Conservation (phyloP, 2,329 filamentous ascomycete genomes). For the Fusarium clavum region DNA sequence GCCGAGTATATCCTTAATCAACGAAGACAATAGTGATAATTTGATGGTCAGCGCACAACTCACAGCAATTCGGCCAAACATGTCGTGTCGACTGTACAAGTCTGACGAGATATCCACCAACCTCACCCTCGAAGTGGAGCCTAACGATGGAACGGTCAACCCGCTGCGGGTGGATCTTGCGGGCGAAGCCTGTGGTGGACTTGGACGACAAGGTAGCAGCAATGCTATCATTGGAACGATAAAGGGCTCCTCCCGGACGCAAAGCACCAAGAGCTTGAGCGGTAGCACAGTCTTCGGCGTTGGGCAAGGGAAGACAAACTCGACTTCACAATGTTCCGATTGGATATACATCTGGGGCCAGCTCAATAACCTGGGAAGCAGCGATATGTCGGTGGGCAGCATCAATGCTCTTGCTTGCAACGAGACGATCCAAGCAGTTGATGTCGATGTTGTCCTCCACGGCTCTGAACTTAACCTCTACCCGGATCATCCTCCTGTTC, state of each 20-base stretch:
- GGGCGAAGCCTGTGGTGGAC: constrained; percentile 38
- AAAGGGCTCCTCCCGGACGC: not conserved
- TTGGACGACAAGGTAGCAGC: constrained; percentile 5
- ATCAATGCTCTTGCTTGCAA: constrained; percentile 54
- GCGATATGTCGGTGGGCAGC: constrained; percentile 45
- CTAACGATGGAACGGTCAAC: constrained; percentile 31
- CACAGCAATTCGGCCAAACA: constrained; percentile 49
- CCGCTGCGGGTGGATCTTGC: constrained; percentile 41
- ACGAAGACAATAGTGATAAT: constrained; percentile 15
- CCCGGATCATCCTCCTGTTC: constrained; percentile 43
- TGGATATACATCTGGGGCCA: constrained; percentile 54
- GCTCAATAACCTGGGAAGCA: constrained; percentile 39
- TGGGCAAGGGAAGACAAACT: constrained; percentile 32
- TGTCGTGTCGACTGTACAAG: constrained; percentile 43
- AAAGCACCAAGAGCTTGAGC: not conserved
- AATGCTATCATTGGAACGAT: constrained; percentile 39
- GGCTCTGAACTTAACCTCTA: constrained; percentile 47
- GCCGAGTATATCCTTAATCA: constrained; percentile 39
- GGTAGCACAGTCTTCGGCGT: constrained; percentile 34
- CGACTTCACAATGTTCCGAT: constrained; percentile 46
- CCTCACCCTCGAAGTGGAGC: constrained; percentile 36
- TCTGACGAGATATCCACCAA: constrained; percentile 43
- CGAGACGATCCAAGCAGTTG: constrained; percentile 51
- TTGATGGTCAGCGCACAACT: constrained; percentile 43
- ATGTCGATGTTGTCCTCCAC: constrained; percentile 40